These are phyloP conservation scores for Hypoxylon trugodes DNA, from an alignment of 495 filamentous ascomycete genomes.

Conservation along the genomic window DNA sequence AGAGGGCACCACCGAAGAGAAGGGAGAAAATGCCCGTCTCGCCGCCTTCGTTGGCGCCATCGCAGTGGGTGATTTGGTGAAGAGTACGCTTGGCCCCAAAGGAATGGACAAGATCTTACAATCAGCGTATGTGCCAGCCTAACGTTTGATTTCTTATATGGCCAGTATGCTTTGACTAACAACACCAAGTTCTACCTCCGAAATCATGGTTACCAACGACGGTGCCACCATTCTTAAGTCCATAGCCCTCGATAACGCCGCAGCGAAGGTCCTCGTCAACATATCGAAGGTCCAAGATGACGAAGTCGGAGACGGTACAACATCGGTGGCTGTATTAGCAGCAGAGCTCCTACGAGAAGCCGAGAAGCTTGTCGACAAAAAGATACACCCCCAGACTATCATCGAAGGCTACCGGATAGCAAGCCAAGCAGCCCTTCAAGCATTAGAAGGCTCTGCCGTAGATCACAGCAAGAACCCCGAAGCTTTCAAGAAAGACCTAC, in stretches of 20 bases:
- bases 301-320: constrained; percentile 95
- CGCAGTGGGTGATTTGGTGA: constrained; percentile 94
- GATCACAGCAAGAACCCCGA: constrained; percentile 85
- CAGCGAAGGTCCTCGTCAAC: constrained; percentile 96
- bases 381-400: constrained; percentile 99
- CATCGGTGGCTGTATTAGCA: constrained; percentile 85
- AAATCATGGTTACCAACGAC: constrained; percentile 98
- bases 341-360: constrained; percentile 96
- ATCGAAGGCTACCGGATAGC: constrained; percentile 99
- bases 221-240: constrained; percentile 97
- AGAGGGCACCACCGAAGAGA: constrained; percentile 96
- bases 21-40: constrained; percentile 98
- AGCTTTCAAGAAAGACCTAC: constrained; percentile 87
- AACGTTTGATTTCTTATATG: neutral
- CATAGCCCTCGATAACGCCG: constrained; percentile 98
- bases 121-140: constrained; percentile 73
- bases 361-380: constrained; percentile 94
- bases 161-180: constrained; percentile 20
- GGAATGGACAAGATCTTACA: constrained; percentile 99
- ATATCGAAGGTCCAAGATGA: constrained; percentile 99
- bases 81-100: constrained; percentile 96
- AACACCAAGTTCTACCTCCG: constrained; percentile 79
- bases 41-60: constrained; percentile 97
- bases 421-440: constrained; percentile 82
- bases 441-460: constrained; percentile 83